Percentiles rank a stretch among this genome's conserved stretches.
phyloP scores from a whole-genome alignment of 805 yeast genomes.

The Candida hispaniensis region DNA sequence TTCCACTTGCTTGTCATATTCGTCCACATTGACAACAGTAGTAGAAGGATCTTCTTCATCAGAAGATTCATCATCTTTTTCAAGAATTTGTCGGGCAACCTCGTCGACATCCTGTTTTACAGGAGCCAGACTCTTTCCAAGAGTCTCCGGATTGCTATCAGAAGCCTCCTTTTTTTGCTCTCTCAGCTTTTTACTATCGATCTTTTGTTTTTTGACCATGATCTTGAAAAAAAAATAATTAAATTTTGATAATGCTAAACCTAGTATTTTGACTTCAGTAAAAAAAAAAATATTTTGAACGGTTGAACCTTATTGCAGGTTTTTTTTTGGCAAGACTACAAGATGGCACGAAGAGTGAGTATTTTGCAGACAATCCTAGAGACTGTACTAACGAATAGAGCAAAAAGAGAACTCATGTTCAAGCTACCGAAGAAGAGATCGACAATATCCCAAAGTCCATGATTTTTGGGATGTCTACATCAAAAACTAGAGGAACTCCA shows the following conservation, averaged over 20 bases:
- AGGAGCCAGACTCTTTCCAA: background rate
- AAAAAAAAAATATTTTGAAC: too few relatives aligned
- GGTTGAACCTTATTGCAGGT: too few relatives aligned
- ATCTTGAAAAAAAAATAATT: conserved; percentile 2
- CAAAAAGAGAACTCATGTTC: conserved; percentile 81
- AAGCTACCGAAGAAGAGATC: conserved; percentile 49
- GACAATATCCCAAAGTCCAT: conserved; percentile 81
- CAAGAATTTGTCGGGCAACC: conserved; percentile 7
- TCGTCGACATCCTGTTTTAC: conserved; percentile 8
- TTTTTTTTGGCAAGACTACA: too few relatives aligned
- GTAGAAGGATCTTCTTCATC: conserved; percentile 14
- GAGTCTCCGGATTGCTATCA: too few relatives aligned
- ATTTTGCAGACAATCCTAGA: too few relatives aligned
- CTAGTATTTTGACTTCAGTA: too few relatives aligned
- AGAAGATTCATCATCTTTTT: conserved; percentile 5
- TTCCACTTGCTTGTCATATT: conserved; percentile 16
- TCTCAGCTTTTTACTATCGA: conserved; percentile 9
- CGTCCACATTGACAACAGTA: conserved; percentile 16
- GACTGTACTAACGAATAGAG: conserved; percentile 34
- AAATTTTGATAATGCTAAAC: conserved; percentile 14
- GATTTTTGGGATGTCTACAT: conserved; percentile 85
- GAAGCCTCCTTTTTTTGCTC: background rate
- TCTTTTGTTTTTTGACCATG: too few relatives aligned
- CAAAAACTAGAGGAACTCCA: conserved; percentile 40
- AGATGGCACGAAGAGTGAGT: too few relatives aligned